Evolutionary conservation across 2,329 filamentous ascomycete species (phyloP).

Genomic region (Xylaria multiplex): DNA sequence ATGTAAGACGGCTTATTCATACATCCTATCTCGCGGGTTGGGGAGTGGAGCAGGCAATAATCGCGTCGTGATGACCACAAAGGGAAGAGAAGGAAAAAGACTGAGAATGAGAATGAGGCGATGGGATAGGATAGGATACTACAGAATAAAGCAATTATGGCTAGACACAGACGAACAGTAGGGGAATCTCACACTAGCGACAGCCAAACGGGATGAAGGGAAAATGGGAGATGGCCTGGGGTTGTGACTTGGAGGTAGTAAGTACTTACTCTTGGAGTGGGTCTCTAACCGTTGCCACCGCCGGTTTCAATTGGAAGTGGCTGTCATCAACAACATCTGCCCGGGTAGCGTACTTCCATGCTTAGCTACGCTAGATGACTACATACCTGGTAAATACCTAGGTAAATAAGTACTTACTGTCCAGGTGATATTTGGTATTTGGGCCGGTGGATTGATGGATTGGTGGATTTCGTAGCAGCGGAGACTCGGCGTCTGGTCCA

Average conservation of each 20-base stretch:
- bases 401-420: too few relatives aligned
- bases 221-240: slow-evolving; percentile 13
- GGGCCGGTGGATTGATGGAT: too few relatives aligned
- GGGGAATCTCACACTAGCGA: slow-evolving; percentile 13
- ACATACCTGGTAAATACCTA: too few relatives aligned
- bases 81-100: background rate
- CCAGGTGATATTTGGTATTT: too few relatives aligned
- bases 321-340: background rate
- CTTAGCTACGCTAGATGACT: too few relatives aligned
- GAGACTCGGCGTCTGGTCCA: slow-evolving; percentile 3
- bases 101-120: background rate
- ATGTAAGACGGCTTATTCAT: background rate
- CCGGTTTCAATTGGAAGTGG: slow-evolving; percentile 7
- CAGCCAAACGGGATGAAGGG: background rate
- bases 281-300: slow-evolving; percentile 9
- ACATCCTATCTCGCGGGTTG: too few relatives aligned
- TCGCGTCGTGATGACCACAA: background rate
- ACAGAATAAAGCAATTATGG: slow-evolving; percentile 18
- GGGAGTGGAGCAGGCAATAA: background rate
- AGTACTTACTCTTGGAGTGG: background rate
- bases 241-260: background rate
- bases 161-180: background rate
- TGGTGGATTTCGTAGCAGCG: background rate
- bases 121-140: background rate
- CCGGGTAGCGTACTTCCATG: too few relatives aligned